Evolutionary conservation across 2,329 filamentous ascomycete genomes (phyloP).

Genomic region (Clonostachys rosea): DNA sequence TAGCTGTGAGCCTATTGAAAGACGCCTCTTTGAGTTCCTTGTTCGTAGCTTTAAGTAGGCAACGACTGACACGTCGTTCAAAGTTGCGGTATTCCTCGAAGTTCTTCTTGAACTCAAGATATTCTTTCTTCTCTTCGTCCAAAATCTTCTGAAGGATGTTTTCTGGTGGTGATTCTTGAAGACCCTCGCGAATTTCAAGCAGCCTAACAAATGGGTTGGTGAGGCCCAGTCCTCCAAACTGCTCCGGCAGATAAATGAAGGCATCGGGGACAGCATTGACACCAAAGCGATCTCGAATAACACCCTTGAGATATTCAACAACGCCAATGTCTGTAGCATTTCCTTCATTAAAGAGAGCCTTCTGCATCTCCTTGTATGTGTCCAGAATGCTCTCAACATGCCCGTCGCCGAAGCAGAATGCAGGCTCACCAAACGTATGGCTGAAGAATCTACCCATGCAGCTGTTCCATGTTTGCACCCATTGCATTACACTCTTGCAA

Average conservation of each 20-base stretch:
- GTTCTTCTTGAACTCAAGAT: neutral
- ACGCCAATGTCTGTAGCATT: conserved; percentile 9
- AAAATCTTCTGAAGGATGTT: neutral
- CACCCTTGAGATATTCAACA: conserved; percentile 18
- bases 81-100: neutral
- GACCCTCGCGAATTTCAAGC: conserved; percentile 26
- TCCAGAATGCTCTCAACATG: conserved; percentile 36
- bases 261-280: conserved; percentile 31
- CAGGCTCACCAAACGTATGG: conserved; percentile 37
- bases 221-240: conserved; percentile 38
- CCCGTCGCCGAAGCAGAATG: conserved; percentile 35
- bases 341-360: conserved; percentile 23
- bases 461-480: conserved; percentile 38
- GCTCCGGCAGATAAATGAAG: conserved; percentile 39
- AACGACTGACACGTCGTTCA: neutral
- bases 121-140: neutral
- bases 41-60: neutral
- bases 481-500: conserved; percentile 37
- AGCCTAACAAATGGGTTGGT: conserved; percentile 38
- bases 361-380: conserved; percentile 33
- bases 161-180: neutral
- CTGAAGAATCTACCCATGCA: conserved; percentile 40
- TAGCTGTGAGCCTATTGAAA: neutral
- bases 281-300: conserved; percentile 24
- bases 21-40: neutral